Percentiles rank a stretch among this genome's conserved stretches.
These are phyloP conservation scores for Fusarium papillatum DNA, from an alignment of 2,329 filamentous ascomycete species.

Conservation along the genomic window DNA sequence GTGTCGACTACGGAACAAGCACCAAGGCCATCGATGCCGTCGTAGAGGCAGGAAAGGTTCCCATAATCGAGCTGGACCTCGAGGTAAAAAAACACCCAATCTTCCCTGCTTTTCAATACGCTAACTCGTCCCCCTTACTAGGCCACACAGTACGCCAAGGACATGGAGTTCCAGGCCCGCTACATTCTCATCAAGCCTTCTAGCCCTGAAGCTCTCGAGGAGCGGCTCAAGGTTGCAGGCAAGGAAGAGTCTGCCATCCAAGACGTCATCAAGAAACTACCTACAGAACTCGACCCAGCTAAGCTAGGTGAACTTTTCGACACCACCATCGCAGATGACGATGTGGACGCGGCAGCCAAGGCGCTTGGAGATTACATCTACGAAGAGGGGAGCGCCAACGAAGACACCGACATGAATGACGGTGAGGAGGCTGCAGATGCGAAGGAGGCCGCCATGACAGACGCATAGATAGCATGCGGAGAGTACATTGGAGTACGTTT, in stretches of 20 bases:
- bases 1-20: slow-evolving; percentile 68
- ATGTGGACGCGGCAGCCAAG: slow-evolving; percentile 39
- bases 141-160: slow-evolving; percentile 70
- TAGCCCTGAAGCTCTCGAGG: slow-evolving; percentile 39
- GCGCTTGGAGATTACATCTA: slow-evolving; percentile 47
- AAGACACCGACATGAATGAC: slow-evolving; percentile 40
- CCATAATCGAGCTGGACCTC: slow-evolving; percentile 65
- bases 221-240: slow-evolving; percentile 46
- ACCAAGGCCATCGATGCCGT: slow-evolving; percentile 65
- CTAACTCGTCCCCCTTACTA: slow-evolving; percentile 42
- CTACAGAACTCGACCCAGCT: slow-evolving; percentile 42
- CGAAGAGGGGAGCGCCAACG: slow-evolving; percentile 22
- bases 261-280: slow-evolving; percentile 35
- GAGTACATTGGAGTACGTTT: not conserved
- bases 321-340: slow-evolving; percentile 44
- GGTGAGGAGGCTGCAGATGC: slow-evolving; percentile 15
- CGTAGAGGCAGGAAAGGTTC: slow-evolving; percentile 69
- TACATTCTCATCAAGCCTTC: slow-evolving; percentile 66
- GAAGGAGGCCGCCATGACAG: slow-evolving; percentile 36
- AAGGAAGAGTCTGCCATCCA: slow-evolving; percentile 41
- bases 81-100: slow-evolving; percentile 57
- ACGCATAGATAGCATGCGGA: slow-evolving; percentile 11
- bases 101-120: not conserved
- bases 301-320: slow-evolving; percentile 46
- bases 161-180: slow-evolving; percentile 68